Percentiles rank a stretch among this genome's conserved stretches.
phyloP scores from a whole-genome alignment of 2,329 filamentous ascomycete species.

The Fusarium sp. region DNA sequence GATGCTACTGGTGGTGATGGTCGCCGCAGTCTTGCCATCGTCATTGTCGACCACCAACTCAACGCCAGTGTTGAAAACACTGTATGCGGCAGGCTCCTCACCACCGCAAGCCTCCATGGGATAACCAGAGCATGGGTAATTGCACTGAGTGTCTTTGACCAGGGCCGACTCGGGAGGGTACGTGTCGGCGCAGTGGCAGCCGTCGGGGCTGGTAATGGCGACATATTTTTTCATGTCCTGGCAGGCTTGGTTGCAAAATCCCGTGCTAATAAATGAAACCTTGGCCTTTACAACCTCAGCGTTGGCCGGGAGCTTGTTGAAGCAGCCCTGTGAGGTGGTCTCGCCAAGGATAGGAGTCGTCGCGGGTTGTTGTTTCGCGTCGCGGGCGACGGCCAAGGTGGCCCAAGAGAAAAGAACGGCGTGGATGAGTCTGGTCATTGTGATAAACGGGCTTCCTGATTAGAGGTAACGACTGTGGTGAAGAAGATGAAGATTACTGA shows the following conservation, averaged over 20 bases:
- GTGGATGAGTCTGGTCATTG: neutral
- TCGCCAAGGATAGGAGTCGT: neutral
- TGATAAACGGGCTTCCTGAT: neutral
- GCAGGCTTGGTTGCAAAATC: neutral
- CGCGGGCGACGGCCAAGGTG: neutral
- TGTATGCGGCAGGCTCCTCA: neutral
- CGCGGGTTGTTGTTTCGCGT: neutral
- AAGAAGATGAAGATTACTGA: neutral
- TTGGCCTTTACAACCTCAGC: neutral
- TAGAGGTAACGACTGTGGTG: neutral
- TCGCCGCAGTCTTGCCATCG: neutral
- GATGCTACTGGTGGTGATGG: neutral
- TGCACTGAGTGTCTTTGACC: constrained; percentile 15
- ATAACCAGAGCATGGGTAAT: constrained; percentile 3
- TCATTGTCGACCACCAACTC: neutral
- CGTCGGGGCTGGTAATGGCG: neutral
- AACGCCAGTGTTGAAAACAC: neutral
- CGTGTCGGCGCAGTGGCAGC: constrained; percentile 20
- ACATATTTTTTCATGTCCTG: neutral
- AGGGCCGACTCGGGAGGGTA: constrained; percentile 5
- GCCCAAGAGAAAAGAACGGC: neutral
- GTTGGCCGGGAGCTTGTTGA: neutral
- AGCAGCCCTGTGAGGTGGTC: neutral
- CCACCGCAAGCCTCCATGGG: neutral
- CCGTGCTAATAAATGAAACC: neutral